Percentiles rank a stretch among this genome's conserved stretches.
Evolutionary conservation across 2,329 filamentous ascomycete species (phyloP).

Genomic region (Trichoderma simmonsii): DNA sequence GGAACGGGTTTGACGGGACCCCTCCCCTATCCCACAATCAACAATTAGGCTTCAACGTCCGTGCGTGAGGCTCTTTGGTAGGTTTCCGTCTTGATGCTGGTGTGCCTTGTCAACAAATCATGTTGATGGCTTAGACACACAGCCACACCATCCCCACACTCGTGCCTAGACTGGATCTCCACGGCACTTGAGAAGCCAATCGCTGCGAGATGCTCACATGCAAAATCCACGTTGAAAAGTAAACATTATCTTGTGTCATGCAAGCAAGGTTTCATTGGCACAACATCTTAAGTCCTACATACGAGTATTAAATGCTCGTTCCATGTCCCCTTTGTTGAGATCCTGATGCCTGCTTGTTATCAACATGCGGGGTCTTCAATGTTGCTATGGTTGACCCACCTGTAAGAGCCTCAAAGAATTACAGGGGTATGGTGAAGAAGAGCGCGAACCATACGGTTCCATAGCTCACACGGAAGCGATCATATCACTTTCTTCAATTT

Average conservation of each 20-base stretch:
- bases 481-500: not conserved
- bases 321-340: not conserved
- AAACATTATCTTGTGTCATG: not conserved
- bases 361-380: not conserved
- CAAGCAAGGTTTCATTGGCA: not conserved
- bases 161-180: not conserved
- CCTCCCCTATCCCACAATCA: not conserved
- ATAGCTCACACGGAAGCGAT: fast-evolving
- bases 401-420: not conserved
- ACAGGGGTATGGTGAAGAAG: not conserved
- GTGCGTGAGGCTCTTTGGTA: slow-evolving; percentile 3
- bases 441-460: not conserved
- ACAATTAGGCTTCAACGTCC: not conserved
- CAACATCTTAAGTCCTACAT: not conserved
- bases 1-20: not conserved
- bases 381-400: not conserved
- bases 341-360: not conserved
- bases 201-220: not conserved
- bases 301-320: not conserved
- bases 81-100: not conserved
- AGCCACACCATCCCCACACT: slow-evolving; percentile 9
- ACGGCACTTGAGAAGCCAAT: not conserved
- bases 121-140: not conserved
- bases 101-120: not conserved
- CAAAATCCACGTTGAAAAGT: not conserved